Evolutionary conservation across 1,139 yeast species (phyloP).

Genomic region (Spathaspora jeffriesii): DNA sequence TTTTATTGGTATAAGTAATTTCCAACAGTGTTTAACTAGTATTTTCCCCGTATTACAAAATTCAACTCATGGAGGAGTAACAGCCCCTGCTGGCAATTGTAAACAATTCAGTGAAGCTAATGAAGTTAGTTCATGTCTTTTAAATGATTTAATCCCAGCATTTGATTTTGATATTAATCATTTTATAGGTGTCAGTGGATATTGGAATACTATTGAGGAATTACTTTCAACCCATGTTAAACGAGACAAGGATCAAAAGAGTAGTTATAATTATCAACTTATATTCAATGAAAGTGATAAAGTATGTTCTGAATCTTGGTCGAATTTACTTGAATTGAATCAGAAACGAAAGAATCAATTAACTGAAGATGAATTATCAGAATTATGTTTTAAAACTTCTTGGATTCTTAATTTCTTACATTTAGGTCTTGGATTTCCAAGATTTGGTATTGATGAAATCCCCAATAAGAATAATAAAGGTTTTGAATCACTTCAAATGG

Average conservation of each 20-base stretch:
- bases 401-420: conserved; percentile 75
- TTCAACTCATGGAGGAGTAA: conserved; percentile 24
- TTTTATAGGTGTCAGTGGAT: conserved; percentile 80
- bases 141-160: conserved; percentile 58
- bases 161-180: conserved; percentile 69
- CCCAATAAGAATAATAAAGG: conserved; percentile 21
- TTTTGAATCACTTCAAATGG: conserved; percentile 56
- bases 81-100: conserved; percentile 20
- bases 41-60: conserved; percentile 55
- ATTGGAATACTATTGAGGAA: conserved; percentile 70
- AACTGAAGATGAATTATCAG: conserved; percentile 40
- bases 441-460: conserved; percentile 46
- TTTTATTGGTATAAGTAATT: conserved; percentile 63
- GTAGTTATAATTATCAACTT: conserved; percentile 33
- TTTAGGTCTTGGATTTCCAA: conserved; percentile 72
- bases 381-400: conserved; percentile 66
- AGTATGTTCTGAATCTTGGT: conserved; percentile 44
- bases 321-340: conserved; percentile 42
- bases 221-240: conserved; percentile 32
- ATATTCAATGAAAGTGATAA: conserved; percentile 46
- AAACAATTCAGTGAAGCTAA: conserved; percentile 28
- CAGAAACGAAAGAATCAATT: conserved; percentile 30
- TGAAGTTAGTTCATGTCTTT: conserved; percentile 48
- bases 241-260: conserved; percentile 10
- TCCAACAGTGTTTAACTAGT: conserved; percentile 49